A percentile compares a stretch with the other conserved stretches of the same genome.
phyloP scores from a whole-genome alignment of 768 basidiomycete genomes.

The Coprinellus aureogranulatus region DNA sequence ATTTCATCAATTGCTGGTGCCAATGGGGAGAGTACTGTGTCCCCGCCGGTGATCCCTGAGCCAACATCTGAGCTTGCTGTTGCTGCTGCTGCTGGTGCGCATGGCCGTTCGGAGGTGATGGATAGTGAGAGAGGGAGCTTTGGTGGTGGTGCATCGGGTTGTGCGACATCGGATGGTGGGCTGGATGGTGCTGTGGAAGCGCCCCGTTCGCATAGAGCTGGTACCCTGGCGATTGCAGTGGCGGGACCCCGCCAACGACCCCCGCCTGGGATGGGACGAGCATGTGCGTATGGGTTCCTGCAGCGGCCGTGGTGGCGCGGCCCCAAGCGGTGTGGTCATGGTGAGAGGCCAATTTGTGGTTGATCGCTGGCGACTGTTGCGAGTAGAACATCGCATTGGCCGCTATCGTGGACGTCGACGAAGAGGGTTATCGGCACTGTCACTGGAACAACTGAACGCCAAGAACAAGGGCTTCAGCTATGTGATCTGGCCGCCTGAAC shows the following conservation, averaged over 20 bases:
- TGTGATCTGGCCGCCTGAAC: constrained; percentile 8
- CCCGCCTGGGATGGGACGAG: constrained; percentile 48
- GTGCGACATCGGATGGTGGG: constrained; percentile 53
- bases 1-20: constrained; percentile 92
- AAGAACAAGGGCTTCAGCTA: neutral
- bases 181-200: constrained; percentile 60
- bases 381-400: constrained; percentile 77
- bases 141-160: constrained; percentile 74
- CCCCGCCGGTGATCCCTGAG: constrained; percentile 59
- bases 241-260: constrained; percentile 60
- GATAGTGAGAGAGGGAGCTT: constrained; percentile 74
- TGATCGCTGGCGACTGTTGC: constrained; percentile 79
- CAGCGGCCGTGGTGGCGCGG: constrained; percentile 42
- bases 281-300: constrained; percentile 33
- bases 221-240: constrained; percentile 66
- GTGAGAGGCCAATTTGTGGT: constrained; percentile 71
- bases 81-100: constrained; percentile 52
- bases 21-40: constrained; percentile 80
- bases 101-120: constrained; percentile 74
- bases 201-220: constrained; percentile 72
- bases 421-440: constrained; percentile 19
- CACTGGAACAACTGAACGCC: constrained; percentile 9
- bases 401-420: constrained; percentile 9
- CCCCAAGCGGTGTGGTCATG: constrained; percentile 77
- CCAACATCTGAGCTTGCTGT: constrained; percentile 32